Evolutionary conservation across 2,329 filamentous ascomycete genomes (phyloP).

Genomic region (Aspergillus spinulosporus): DNA sequence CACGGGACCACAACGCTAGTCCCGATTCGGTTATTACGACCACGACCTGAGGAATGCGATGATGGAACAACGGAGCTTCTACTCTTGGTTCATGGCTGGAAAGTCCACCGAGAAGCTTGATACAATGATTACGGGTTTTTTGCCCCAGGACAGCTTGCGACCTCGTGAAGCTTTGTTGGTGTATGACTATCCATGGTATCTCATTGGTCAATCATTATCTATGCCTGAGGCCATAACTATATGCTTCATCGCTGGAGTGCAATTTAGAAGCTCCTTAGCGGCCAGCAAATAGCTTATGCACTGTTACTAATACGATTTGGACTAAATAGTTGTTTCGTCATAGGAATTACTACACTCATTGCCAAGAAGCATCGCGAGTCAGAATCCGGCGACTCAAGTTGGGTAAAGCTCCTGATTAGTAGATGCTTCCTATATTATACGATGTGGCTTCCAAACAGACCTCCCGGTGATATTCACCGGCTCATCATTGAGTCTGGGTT

Average conservation of each 20-base stretch:
- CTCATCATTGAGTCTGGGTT: too few species aligned
- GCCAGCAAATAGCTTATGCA: too few species aligned
- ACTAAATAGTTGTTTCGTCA: too few species aligned
- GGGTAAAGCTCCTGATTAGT: too few species aligned
- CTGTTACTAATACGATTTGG: too few species aligned
- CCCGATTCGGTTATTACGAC: conserved; percentile 28
- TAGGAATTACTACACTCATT: too few species aligned
- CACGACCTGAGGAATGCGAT: background rate
- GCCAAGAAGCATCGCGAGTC: too few species aligned
- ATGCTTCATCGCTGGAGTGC: background rate
- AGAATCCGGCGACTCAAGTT: too few species aligned
- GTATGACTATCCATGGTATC: conserved; percentile 27
- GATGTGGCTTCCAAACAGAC: too few species aligned
- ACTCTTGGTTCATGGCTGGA: background rate
- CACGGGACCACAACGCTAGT: conserved; percentile 38
- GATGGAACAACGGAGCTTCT: background rate
- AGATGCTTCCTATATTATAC: too few species aligned
- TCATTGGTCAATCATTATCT: conserved; percentile 21
- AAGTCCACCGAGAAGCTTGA: too few species aligned
- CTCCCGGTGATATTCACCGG: too few species aligned
- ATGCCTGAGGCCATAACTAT: conserved; percentile 4
- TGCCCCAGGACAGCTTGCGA: background rate
- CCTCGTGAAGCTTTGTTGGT: background rate
- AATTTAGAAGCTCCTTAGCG: background rate
- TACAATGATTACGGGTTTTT: background rate